Conservation (phyloP, 176 grass and related monocot genomes). For the Phoenix dactylifera region DNA sequence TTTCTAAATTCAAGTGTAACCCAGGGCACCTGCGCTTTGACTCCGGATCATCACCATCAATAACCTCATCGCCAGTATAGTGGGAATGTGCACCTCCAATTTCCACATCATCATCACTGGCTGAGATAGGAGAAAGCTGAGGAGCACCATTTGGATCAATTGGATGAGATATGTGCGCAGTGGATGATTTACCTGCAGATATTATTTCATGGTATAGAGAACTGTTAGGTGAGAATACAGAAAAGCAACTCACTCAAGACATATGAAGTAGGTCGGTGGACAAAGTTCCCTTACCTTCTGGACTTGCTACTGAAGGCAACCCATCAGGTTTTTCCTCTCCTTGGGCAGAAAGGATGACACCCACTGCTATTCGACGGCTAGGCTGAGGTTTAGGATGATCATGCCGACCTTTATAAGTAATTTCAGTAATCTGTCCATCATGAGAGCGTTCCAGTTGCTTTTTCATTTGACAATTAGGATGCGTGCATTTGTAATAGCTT, state of each 20-base stretch:
- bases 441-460: conserved; percentile 81
- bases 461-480: conserved; percentile 95
- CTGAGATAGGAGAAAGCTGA: conserved; percentile 34
- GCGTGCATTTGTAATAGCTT: conserved; percentile 99
- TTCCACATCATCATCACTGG: conserved; percentile 70
- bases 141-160: conserved; percentile 43
- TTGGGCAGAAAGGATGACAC: conserved; percentile 40
- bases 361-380: conserved; percentile 53
- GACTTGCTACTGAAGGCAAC: conserved; percentile 1
- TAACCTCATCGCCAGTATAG: conserved; percentile 49
- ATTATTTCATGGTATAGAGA: too few relatives aligned
- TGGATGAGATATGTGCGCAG: conserved; percentile 32
- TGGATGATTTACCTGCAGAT: conserved; percentile 60
- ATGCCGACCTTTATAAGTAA: conserved; percentile 83
- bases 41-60: conserved; percentile 73
- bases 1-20: neutral
- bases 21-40: conserved; percentile 76
- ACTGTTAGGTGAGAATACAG: too few relatives aligned
- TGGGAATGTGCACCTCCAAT: conserved; percentile 63
- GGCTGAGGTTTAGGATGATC: conserved; percentile 86
- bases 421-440: conserved; percentile 88
- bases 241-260: too few relatives aligned
- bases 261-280: neutral
- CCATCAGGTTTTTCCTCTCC: conserved; percentile 69
- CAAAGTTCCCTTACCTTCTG: conserved; percentile 50